Evolutionary conservation across 2,329 filamentous ascomycete species (phyloP), one percentile per base, ranked within the genome.

Genomic region (Apiospora arundinis): DNA sequence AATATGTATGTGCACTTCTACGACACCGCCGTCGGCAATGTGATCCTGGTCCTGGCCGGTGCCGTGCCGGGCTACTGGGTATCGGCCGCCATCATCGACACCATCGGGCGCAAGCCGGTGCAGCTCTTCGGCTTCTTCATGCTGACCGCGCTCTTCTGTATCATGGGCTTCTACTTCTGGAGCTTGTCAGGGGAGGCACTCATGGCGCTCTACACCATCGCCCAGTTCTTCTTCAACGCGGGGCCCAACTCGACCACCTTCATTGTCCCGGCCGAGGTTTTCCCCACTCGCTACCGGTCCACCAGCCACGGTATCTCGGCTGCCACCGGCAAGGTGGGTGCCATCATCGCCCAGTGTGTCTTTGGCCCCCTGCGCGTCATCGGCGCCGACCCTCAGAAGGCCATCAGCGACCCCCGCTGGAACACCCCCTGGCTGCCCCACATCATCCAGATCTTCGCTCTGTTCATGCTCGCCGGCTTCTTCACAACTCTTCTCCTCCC

Each of bases 21-120:
- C 84, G 92, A 92, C 81, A 92, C 89, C 23, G 91, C 92, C 67
- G 87, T 93, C 25, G 92, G 92, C 12, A 94, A 94, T 82, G 82
- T 94, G 76, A 93, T 94, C 74, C 86, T 94, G 65, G 90, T 94
- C 74, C 90, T 91, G 72, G 92, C 92, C 4, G 92, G 92, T 72
- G 91, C 92, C 66, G 92, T 94, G 21, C 92, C 92, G 0, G 92
- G 92, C 14, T 94, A 94, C 84, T 94, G 92, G 92, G 87, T 93
- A 25, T 92, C 92, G 0, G 92, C 94, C 7, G 89, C 89, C 4
- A 88, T 88, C 0, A 88, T 93, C 71, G 92, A 94, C 81, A 92
- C 86, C 2, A 76, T 94, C 23, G 92, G 92, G 66, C 91, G 92
- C 77, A 93, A 93, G 83, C 89, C 92, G 6, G 93, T 95, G 70